phyloP scores from a whole-genome alignment of 371 early-diverging fungal species.

The Apophysomyces sp. region DNA sequence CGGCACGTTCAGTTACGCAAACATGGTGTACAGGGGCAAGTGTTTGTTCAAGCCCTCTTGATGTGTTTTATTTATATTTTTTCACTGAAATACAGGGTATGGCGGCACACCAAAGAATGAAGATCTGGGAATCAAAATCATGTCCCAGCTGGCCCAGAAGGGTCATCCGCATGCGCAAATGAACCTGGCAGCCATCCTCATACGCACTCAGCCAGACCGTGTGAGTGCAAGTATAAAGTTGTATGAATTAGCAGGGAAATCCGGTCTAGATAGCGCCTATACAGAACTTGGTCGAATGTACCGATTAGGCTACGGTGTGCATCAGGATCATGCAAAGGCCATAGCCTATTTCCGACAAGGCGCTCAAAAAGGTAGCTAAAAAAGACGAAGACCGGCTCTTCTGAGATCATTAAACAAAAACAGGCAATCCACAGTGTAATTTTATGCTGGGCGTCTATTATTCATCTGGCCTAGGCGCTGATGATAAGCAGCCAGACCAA shows the following conservation, averaged over 20 bases:
- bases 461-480: slow-evolving; percentile 23
- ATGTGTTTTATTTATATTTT: background rate
- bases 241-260: slow-evolving; percentile 43
- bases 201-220: slow-evolving; percentile 37
- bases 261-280: slow-evolving; percentile 34
- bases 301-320: slow-evolving; percentile 45
- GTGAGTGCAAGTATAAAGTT: slow-evolving; percentile 33
- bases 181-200: slow-evolving; percentile 46
- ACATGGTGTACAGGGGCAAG: slow-evolving; percentile 37
- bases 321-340: slow-evolving; percentile 45
- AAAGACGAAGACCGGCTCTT: no score
- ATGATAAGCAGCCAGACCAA: slow-evolving; percentile 33
- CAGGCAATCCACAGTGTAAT: slow-evolving; percentile 35
- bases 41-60: background rate
- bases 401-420: background rate
- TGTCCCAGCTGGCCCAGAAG: slow-evolving; percentile 42
- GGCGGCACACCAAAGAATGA: slow-evolving; percentile 35
- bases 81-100: slow-evolving; percentile 20
- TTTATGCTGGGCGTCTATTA: slow-evolving; percentile 53
- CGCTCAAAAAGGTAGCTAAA: slow-evolving; percentile 23
- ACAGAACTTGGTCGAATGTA: slow-evolving; percentile 50
- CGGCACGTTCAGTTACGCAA: slow-evolving; percentile 51
- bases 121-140: slow-evolving; percentile 29
- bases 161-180: slow-evolving; percentile 53
- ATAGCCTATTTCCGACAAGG: slow-evolving; percentile 42